Evolutionary conservation across 2,329 filamentous ascomycete genomes (phyloP), one percentile per base, ranked within the genome.

Genomic region (Beauveria medogensis): DNA sequence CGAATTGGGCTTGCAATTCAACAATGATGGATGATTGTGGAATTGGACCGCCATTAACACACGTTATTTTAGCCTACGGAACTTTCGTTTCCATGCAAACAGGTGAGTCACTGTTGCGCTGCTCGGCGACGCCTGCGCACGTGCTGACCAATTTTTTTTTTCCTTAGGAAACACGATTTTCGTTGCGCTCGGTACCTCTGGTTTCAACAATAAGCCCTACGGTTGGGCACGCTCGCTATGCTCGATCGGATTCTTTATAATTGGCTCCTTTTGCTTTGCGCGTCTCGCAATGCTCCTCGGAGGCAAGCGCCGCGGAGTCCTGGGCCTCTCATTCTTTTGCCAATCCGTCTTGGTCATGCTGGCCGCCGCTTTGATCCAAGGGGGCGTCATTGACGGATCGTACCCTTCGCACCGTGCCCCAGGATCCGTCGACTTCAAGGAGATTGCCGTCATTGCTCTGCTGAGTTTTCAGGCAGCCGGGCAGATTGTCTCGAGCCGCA

Each of bases 91-190:
- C 71, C 50, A 77, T 77, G 74, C 74, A 76, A 63, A 76, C 74
- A 28, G 64, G 65, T 68, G 65, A 55, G 61, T 60, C 34, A 30
- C 50, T 8, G 18, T 40, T 40, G 30, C 41, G 44, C 22, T n/a
- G 16, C 52, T 48, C 40, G 26, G 34, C 47, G 24, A 40, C 5
- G 18, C 3, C 22, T 16, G 12, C 22, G 37, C 34, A 10, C n/a
- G 5, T 4, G 14, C 59, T 61, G 34, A 53, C 47, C 14, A 30
- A 26, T 41, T 4, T 16, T 37, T 30, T 3, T 16, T 37, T 30
- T 5, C 46, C 34, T 16, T 16, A 73, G 83, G 83, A 44, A 87
- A 87, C 71, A 86, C 84, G 10, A 80, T 87, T 66, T 85, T 86
- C 71, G 76, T 87, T 44, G 83, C 81, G 20, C 80, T 87, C 24